A percentile compares a stretch with the other conserved stretches of the same genome.
Evolutionary conservation across 1,139 yeast genomes (phyloP).

Genomic region (Yamadazyma jaroonii): DNA sequence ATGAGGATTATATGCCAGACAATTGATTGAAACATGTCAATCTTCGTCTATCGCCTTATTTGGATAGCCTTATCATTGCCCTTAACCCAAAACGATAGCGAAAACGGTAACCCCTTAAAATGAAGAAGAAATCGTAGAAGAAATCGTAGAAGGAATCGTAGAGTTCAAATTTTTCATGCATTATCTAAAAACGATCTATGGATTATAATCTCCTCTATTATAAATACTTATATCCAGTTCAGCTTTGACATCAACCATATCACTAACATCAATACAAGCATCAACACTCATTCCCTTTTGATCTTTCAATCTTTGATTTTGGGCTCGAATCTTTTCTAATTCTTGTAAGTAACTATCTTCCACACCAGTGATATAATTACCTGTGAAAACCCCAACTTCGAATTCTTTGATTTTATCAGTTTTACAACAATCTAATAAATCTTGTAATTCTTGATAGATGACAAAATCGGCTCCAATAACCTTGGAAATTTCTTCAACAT

Average conservation of each 20-base stretch:
- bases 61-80: no score
- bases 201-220: conserved; percentile 73
- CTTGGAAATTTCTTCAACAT: conserved; percentile 68
- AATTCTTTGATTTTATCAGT: conserved; percentile 54
- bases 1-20: not conserved
- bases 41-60: no score
- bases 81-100: no score
- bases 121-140: no score
- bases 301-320: conserved; percentile 63
- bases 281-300: conserved; percentile 43
- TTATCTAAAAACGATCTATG: no score
- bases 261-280: conserved; percentile 45
- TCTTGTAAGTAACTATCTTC: conserved; percentile 80
- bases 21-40: no score
- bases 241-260: conserved; percentile 69
- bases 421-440: conserved; percentile 75
- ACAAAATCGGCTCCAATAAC: conserved; percentile 92
- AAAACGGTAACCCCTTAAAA: no score
- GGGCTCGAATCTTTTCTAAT: conserved; percentile 79
- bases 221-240: conserved; percentile 89
- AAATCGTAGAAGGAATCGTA: no score
- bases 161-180: no score
- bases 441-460: conserved; percentile 81
- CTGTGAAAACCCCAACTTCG: conserved; percentile 98
- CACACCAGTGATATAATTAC: conserved; percentile 87